Evolutionary conservation across 108 stramenopile genomes (phyloP), one percentile per base, ranked within the genome.

Genomic region (Cyclotella sp.): DNA sequence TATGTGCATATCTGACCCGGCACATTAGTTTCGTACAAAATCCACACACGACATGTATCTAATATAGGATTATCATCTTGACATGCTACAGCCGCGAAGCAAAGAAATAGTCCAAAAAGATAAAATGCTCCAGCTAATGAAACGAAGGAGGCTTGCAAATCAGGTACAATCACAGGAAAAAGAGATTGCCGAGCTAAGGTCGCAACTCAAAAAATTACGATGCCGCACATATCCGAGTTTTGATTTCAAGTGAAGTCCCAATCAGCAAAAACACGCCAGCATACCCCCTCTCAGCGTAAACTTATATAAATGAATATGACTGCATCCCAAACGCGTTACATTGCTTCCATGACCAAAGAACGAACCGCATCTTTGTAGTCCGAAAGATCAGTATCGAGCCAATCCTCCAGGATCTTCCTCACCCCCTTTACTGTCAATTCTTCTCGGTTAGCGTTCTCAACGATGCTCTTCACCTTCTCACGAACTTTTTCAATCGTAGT

Each of bases 291-390:
- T 63, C 30, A 41, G 53, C 9, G 15, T 54, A 68, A 68, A 51
- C 26, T 45, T 46, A 47, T 68, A 68, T 53, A 27, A 70, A 70
- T 53, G 49, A 70, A 70, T 44, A 1, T 18, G 29, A 29, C 19
- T 34, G 24, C 39, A 39, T 52, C 19, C 29, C 8, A 10, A 8
- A 43, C 16, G 16, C 30, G 9, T 67, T 72, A 82, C 75, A 82
- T 76, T n/a, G 44, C 81, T 13, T 82, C 64, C 81, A 82, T 82
- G 49, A 82, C 81, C n/a, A 82, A 61, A 10, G 75, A 11, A 54
- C 81, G 75, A 43, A 82, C 62, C 62, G 64, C 75, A 67, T 82
- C 70, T 28, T 76, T 82, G 70, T 82, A 51, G 15, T 72, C 39
- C 0, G 53, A 16, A n/a, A 82, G 75, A 60, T 82, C 81, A 27